Percentiles rank a stretch among this genome's conserved stretches.
Evolutionary conservation across 2,329 filamentous ascomycete genomes (phyloP).

Genomic region (Fusarium sp.): DNA sequence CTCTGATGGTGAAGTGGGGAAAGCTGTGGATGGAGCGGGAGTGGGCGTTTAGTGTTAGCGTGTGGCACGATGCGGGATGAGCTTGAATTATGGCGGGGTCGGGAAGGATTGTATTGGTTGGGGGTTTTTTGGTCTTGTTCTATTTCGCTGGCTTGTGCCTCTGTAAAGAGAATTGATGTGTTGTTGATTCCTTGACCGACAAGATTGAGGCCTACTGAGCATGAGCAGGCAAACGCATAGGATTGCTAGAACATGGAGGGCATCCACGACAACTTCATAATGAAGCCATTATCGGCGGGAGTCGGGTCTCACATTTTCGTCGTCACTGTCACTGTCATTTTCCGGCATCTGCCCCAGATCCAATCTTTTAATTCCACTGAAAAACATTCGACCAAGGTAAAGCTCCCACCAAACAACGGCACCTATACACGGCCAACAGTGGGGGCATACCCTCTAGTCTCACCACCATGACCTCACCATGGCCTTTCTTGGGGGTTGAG

Average conservation of each 20-base stretch:
- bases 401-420: conserved; percentile 18
- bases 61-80: conserved; percentile 33
- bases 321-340: neutral
- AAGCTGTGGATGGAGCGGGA: conserved; percentile 12
- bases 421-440: conserved; percentile 21
- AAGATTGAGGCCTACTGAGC: neutral
- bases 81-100: conserved; percentile 34
- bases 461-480: conserved; percentile 43
- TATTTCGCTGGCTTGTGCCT: neutral
- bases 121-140: neutral
- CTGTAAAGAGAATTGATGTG: conserved; percentile 7
- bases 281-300: conserved; percentile 32
- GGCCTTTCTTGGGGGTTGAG: conserved; percentile 12
- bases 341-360: conserved; percentile 14
- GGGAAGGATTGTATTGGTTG: conserved; percentile 25
- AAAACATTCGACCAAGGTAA: conserved; percentile 35
- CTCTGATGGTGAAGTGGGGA: conserved; percentile 5
- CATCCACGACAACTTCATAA: neutral
- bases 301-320: conserved; percentile 20
- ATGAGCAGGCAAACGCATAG: neutral
- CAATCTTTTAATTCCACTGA: neutral
- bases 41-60: conserved; percentile 6
- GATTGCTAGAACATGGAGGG: neutral
- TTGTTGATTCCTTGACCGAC: neutral
- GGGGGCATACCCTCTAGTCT: conserved; percentile 27